Base-by-base conservation (phyloP, 225 moss, liverwort and hornwort genomes). In the Bryoerythrophyllum caledonicum region DNA sequence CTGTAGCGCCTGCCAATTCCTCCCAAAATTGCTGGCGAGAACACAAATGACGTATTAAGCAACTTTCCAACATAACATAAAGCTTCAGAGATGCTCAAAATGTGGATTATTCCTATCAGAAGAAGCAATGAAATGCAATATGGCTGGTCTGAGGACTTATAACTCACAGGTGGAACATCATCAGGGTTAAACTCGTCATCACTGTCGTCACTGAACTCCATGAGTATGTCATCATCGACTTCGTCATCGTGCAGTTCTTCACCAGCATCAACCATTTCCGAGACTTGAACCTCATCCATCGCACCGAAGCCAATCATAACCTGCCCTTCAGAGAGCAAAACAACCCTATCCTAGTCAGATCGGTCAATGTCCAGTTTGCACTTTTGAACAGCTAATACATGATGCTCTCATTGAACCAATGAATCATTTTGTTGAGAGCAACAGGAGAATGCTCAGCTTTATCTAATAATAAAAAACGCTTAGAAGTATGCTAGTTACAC, bases 251-350 rank as follows among this genome's bases (percentile, higher is more conserved):
- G 86, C 60, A 86, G 84, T 67, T 82, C 90, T 60, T 88, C 86
- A 34, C 78, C 90, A 72, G 77, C 86, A 52, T 93, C 94, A 53
- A 86, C 82, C 78, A 93, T 81, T 79, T 93, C 94, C 23, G 92
- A 87, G 21, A 99, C 87, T 82, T 94, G 94, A 48, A 99, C 81
- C 81, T 85, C 89, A 72, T 94, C 93, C 80, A 89, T 88, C 71
- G 87, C 89, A 28, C 94, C 91, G 73, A 89, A 93, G 32, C 97
- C 94, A 65, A 94, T 91, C 85, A 99, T 80, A 70, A 96, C 89
- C 95, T 95, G 88, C 78, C 82, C 80, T 79, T 86, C 82, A 84
- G 65, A 81, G 60, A 78, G 74, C 41, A 65, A 80, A 84, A 80
- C 76, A 51, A 53, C 57, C 6, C 62, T 26, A 70, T 79, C 66